Evolutionary conservation across 768 basidiomycete genomes (phyloP).

Genomic region (Boletus insuetus): DNA sequence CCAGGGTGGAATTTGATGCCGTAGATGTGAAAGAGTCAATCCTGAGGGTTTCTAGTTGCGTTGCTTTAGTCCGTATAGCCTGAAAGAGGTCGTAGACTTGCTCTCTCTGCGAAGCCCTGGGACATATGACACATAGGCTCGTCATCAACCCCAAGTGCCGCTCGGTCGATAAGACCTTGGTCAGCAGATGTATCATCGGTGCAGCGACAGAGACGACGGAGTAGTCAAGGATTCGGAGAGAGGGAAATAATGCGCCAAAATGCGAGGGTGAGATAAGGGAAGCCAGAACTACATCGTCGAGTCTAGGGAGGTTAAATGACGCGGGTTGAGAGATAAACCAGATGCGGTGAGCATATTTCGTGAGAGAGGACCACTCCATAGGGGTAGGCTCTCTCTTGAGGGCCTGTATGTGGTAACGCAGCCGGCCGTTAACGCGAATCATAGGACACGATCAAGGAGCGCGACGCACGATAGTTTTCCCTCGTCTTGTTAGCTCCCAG

Average conservation of each 20-base stretch:
- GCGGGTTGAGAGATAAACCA: conserved; percentile 23
- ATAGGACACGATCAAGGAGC: background rate
- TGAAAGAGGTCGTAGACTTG: conserved; percentile 23
- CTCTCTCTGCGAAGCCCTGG: conserved; percentile 18
- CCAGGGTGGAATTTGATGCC: conserved; percentile 6
- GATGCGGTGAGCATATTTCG: conserved; percentile 26
- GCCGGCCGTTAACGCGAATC: background rate
- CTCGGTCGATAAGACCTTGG: conserved; percentile 18
- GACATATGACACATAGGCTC: conserved; percentile 23
- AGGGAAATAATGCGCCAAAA: conserved; percentile 24
- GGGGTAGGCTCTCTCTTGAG: conserved; percentile 19
- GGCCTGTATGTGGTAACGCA: conserved; percentile 5
- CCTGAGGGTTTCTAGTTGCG: conserved; percentile 14
- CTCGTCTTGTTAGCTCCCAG: conserved; percentile 21
- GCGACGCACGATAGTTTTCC: conserved; percentile 24
- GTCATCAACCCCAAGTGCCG: conserved; percentile 16
- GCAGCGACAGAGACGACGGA: conserved; percentile 24
- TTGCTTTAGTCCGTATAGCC: conserved; percentile 21
- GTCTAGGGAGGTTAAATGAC: conserved; percentile 16
- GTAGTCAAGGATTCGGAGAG: conserved; percentile 26
- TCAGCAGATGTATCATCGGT: conserved; percentile 19
- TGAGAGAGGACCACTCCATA: conserved; percentile 23
- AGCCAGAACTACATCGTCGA: conserved; percentile 26
- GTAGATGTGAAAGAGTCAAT: conserved; percentile 24
- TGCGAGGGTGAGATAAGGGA: conserved; percentile 19